These are phyloP conservation scores for Penicillium sp. DNA, from an alignment of 2,329 filamentous ascomycete genomes.

Conservation along the genomic window DNA sequence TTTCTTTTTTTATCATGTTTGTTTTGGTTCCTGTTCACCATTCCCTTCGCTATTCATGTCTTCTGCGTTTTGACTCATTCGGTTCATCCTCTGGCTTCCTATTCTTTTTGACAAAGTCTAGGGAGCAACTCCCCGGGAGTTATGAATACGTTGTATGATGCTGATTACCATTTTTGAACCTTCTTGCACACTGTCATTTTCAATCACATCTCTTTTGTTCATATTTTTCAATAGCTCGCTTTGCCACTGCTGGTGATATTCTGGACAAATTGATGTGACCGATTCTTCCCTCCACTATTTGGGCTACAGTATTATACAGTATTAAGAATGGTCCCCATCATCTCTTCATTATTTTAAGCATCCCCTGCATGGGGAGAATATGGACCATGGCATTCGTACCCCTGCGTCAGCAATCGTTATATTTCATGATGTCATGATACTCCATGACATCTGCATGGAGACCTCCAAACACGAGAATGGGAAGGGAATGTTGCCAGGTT, in stretches of 20 bases:
- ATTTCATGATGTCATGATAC: constrained; percentile 17
- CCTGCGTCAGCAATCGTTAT: constrained; percentile 4
- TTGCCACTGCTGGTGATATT: constrained; percentile 4
- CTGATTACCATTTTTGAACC: constrained; percentile 7
- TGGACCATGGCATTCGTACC: constrained; percentile 1
- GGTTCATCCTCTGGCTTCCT: constrained; percentile 25
- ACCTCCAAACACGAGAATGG: not conserved
- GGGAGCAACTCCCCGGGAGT: constrained; percentile 16
- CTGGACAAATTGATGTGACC: constrained; percentile 17
- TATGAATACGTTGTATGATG: constrained; percentile 20
- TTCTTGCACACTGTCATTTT: constrained; percentile 21
- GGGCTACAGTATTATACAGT: not conserved
- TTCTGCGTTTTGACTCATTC: constrained; percentile 29
- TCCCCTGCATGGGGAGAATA: constrained; percentile 1
- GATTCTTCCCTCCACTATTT: not conserved
- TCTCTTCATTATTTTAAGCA: not conserved
- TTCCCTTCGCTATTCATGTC: constrained; percentile 9
- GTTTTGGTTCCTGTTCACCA: constrained; percentile 15
- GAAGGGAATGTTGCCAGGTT: not conserved
- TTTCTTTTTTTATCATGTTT: constrained; percentile 25
- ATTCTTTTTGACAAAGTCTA: constrained; percentile 1
- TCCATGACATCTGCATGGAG: not conserved
- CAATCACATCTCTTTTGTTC: constrained; percentile 18
- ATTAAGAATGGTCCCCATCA: not conserved
- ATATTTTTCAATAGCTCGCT: constrained; percentile 14